Conservation (phyloP, 2,329 filamentous ascomycete species). For the Penicillium expansum region DNA sequence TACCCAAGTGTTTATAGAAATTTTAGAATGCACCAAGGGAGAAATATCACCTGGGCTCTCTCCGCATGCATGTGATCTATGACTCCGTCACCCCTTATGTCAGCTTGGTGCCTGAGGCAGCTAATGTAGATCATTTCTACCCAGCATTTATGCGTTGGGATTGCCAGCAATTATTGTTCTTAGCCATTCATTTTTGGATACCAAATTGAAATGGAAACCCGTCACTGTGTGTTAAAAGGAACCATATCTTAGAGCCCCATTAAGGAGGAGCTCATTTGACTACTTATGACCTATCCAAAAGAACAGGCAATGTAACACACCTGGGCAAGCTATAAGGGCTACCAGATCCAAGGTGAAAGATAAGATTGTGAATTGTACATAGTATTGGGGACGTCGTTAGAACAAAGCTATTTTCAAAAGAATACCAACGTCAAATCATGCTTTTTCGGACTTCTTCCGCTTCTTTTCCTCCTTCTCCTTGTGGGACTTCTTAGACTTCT, state of each 20-base stretch:
- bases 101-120: not conserved
- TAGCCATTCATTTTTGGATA: not conserved
- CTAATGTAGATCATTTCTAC: not conserved
- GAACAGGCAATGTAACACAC: not conserved
- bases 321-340: not conserved
- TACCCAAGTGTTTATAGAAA: not conserved
- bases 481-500: constrained; percentile 34
- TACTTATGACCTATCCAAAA: not conserved
- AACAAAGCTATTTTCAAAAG: constrained; percentile 21
- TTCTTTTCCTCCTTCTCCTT: constrained; percentile 43
- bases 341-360: not conserved
- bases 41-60: constrained; percentile 4
- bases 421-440: constrained; percentile 23
- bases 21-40: not conserved
- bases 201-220: not conserved
- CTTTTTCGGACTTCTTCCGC: constrained; percentile 40
- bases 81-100: constrained; percentile 1
- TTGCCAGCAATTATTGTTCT: not conserved
- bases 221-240: not conserved
- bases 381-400: constrained; percentile 18
- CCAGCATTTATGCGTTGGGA: not conserved
- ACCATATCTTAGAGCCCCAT: not conserved
- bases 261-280: not conserved
- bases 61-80: constrained; percentile 4
- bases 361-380: constrained; percentile 18